Conservation (phyloP, 2,329 filamentous ascomycete genomes). For the Teratosphaeria gauchensis region DNA sequence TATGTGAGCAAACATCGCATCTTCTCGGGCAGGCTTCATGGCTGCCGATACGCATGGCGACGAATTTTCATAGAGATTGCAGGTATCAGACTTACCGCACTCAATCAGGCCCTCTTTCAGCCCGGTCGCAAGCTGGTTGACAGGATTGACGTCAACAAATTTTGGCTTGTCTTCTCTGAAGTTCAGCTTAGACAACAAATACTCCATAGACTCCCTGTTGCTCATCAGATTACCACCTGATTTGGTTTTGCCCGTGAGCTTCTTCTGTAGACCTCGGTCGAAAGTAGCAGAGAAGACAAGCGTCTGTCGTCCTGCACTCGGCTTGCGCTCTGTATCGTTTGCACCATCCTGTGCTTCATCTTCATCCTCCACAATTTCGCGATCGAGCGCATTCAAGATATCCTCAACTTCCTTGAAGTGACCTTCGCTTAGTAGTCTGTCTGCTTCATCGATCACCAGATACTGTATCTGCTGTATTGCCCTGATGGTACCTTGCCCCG, state of each 20-base stretch:
- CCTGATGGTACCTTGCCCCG: slow-evolving; percentile 57
- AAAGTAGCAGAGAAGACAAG: slow-evolving; percentile 96
- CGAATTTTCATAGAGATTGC: too few species aligned
- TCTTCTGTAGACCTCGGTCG: slow-evolving; percentile 81
- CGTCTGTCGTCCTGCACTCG: slow-evolving; percentile 56
- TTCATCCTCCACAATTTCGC: slow-evolving; percentile 39
- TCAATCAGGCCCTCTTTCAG: slow-evolving; percentile 86
- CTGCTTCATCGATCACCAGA: slow-evolving; percentile 87
- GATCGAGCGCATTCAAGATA: slow-evolving; percentile 70
- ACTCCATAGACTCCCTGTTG: slow-evolving; percentile 56
- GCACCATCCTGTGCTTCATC: slow-evolving; percentile 18
- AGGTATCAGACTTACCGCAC: slow-evolving; percentile 42
- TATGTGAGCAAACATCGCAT: background rate
- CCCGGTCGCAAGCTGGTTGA: slow-evolving; percentile 75
- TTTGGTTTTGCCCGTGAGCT: slow-evolving; percentile 68
- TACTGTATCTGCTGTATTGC: slow-evolving; percentile 68
- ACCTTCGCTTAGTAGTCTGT: slow-evolving; percentile 80
- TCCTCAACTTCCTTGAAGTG: slow-evolving; percentile 92
- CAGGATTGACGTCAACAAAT: slow-evolving; percentile 85
- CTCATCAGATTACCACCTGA: slow-evolving; percentile 53
- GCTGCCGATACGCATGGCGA: background rate
- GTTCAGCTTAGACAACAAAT: slow-evolving; percentile 79
- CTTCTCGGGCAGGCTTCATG: background rate
- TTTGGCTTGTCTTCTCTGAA: slow-evolving; percentile 77
- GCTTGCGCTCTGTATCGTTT: background rate